Evolutionary conservation across 2,329 filamentous ascomycete genomes (phyloP).

Genomic region (Tolypocladium nubicola): DNA sequence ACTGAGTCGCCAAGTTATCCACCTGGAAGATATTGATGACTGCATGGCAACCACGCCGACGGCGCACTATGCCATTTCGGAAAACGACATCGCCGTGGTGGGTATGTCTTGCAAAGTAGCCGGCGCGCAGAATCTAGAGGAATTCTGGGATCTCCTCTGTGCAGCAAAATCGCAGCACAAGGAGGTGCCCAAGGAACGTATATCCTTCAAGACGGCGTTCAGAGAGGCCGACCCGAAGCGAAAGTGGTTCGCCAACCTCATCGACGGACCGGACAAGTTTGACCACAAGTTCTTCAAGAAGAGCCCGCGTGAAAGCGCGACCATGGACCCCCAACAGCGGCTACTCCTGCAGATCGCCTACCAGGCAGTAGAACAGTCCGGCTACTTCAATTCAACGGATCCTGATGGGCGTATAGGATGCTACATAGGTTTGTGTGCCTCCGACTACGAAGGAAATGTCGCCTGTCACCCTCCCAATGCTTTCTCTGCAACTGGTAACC

Average conservation of each 20-base stretch:
- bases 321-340: conserved; percentile 30
- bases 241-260: conserved; percentile 13
- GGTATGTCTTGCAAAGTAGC: conserved; percentile 28
- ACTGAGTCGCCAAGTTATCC: background rate
- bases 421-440: conserved; percentile 22
- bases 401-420: conserved; percentile 14
- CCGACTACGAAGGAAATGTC: conserved; percentile 31
- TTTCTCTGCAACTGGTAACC: conserved; percentile 25
- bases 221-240: background rate
- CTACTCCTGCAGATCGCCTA: conserved; percentile 28
- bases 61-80: background rate
- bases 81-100: conserved; percentile 22
- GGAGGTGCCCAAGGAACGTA: background rate
- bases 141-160: conserved; percentile 19
- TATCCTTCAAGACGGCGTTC: background rate
- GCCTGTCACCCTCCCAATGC: conserved; percentile 22
- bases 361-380: conserved; percentile 23
- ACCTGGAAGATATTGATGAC: background rate
- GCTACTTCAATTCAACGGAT: conserved; percentile 7
- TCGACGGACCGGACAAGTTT: conserved; percentile 15
- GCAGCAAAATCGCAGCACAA: conserved; percentile 5
- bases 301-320: conserved; percentile 20
- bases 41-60: background rate
- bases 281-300: conserved; percentile 31
- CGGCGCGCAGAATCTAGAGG: conserved; percentile 19